These are phyloP conservation scores for Aspergillus fructus DNA, from an alignment of 2,329 filamentous ascomycete species.

Conservation along the genomic window DNA sequence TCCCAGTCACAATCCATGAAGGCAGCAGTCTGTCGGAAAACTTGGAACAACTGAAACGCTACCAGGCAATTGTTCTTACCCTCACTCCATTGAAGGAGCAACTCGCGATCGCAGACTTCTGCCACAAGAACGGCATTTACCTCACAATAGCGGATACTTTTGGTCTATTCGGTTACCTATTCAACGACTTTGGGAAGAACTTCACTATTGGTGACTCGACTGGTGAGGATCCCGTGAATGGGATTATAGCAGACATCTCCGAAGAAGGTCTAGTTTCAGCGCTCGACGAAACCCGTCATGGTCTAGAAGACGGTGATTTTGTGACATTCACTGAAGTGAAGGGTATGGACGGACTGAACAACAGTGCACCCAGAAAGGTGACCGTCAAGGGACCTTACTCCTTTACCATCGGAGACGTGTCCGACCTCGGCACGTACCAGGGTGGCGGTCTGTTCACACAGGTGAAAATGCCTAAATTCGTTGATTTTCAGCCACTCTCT, in stretches of 20 bases:
- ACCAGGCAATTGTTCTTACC: conserved; percentile 89
- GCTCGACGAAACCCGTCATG: conserved; percentile 90
- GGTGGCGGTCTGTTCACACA: conserved; percentile 88
- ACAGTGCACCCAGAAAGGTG: conserved; percentile 80
- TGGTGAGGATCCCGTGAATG: conserved; percentile 81
- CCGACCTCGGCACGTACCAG: conserved; percentile 80
- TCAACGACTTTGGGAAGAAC: conserved; percentile 94
- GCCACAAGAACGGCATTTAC: conserved; percentile 90
- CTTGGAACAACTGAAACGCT: conserved; percentile 79
- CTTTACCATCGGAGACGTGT: conserved; percentile 94
- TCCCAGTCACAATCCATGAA: conserved; percentile 76
- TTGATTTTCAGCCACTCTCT: conserved; percentile 83
- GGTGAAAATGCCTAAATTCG: conserved; percentile 95
- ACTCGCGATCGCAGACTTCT: conserved; percentile 83
- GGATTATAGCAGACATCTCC: conserved; percentile 87
- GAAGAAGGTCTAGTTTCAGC: conserved; percentile 89
- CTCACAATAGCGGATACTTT: conserved; percentile 85
- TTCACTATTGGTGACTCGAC: conserved; percentile 89
- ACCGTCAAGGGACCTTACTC: conserved; percentile 95
- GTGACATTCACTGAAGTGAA: conserved; percentile 92
- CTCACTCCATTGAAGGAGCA: conserved; percentile 79
- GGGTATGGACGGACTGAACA: conserved; percentile 87
- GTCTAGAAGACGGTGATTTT: conserved; percentile 92
- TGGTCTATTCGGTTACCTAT: conserved; percentile 91
- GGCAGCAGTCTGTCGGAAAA: conserved; percentile 68